Evolutionary conservation across 164 flowering plant species (phyloP).

Genomic region (Dillenia suffruticosa): DNA sequence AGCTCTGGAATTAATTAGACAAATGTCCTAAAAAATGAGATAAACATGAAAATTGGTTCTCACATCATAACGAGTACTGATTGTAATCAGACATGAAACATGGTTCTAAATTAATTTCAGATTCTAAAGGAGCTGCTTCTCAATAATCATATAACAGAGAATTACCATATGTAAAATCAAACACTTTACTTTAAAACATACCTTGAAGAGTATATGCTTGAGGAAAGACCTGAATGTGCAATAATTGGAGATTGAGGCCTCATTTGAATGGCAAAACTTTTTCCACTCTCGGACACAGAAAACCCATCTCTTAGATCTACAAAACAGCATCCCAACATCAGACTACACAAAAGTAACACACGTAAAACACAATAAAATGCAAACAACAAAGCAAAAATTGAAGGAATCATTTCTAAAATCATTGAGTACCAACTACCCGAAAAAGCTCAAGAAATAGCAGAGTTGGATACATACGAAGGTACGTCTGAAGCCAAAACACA

Average conservation of each 20-base stretch:
- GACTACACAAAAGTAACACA: constrained; percentile 2
- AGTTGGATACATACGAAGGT: too few species aligned
- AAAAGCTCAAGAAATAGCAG: too few species aligned
- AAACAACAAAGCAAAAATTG: not conserved
- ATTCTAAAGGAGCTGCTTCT: not conserved
- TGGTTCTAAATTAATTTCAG: too few species aligned
- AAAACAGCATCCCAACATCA: not conserved
- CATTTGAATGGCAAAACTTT: constrained; percentile 18
- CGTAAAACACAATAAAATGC: not conserved
- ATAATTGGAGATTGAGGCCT: constrained; percentile 17
- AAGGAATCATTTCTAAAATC: too few species aligned
- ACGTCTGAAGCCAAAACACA: too few species aligned
- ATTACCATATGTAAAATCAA: not conserved
- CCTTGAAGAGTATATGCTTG: constrained; percentile 29
- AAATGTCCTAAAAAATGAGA: too few species aligned
- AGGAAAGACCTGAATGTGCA: constrained; percentile 18
- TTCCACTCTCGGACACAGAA: constrained; percentile 21
- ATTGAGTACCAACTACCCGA: too few species aligned
- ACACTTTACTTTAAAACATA: constrained; percentile 16
- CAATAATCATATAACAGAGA: too few species aligned
- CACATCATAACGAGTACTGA: too few species aligned
- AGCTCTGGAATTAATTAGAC: too few species aligned
- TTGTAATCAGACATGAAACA: too few species aligned
- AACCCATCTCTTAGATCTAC: constrained; percentile 21
- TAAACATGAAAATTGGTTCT: too few species aligned